These are phyloP conservation scores for Solanum clarkiae DNA, from an alignment of 257 asterid genomes.

Conservation along the genomic window DNA sequence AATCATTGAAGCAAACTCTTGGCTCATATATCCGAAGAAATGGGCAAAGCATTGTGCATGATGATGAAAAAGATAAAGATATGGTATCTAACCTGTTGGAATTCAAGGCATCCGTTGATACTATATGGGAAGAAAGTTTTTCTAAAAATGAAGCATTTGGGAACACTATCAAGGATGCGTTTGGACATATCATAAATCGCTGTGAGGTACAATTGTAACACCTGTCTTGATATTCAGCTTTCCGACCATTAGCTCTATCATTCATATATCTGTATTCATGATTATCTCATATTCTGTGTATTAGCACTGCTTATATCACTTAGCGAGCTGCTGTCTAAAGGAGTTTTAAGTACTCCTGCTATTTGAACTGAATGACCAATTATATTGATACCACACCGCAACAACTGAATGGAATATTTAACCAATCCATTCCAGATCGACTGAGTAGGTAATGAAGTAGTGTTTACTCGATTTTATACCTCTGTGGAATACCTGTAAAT, in stretches of 20 bases:
- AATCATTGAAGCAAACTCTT: constrained; percentile 70
- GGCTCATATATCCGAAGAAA: constrained; percentile 73
- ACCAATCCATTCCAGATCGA: neutral
- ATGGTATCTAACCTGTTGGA: constrained; percentile 87
- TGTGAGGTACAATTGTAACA: constrained; percentile 15
- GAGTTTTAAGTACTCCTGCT: neutral
- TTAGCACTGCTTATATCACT: neutral
- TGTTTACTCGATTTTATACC: neutral
- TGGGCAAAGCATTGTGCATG: constrained; percentile 80
- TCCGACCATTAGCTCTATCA: neutral
- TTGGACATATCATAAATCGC: constrained; percentile 86
- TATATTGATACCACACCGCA: neutral
- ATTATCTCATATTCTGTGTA: neutral
- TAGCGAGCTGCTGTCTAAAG: neutral
- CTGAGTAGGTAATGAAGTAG: neutral
- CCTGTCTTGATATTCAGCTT: neutral
- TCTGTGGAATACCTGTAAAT: neutral
- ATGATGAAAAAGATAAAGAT: constrained; percentile 97
- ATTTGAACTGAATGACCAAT: neutral
- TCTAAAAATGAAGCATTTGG: constrained; percentile 77
- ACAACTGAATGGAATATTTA: neutral
- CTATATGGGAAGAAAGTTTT: constrained; percentile 88
- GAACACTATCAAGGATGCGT: constrained; percentile 89
- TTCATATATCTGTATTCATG: neutral
- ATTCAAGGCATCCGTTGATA: constrained; percentile 76